Percentiles rank a stretch among this genome's conserved stretches.
Conservation (phyloP, 495 filamentous ascomycete genomes). For the Friedmanniomyces endolithicus region DNA sequence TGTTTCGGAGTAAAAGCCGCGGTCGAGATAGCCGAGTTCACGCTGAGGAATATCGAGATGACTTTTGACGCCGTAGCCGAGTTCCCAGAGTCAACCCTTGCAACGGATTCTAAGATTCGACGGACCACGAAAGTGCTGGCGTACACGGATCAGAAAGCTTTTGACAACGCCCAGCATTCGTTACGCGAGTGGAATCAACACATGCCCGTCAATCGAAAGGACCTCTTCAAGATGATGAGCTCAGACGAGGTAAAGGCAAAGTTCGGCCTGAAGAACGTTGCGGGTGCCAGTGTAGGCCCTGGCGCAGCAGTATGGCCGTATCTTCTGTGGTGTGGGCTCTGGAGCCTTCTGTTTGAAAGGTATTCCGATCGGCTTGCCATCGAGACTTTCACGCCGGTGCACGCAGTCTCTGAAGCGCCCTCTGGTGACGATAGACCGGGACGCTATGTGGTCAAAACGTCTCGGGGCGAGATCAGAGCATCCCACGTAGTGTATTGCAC, state of each 20-base stretch:
- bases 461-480: conserved; percentile 29
- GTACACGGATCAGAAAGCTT: neutral
- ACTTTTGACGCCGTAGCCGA: conserved; percentile 2
- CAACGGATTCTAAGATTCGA: neutral
- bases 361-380: conserved; percentile 27
- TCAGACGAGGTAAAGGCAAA: neutral
- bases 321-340: conserved; percentile 33
- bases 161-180: neutral
- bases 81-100: neutral
- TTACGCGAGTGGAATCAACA: neutral
- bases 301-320: conserved; percentile 37
- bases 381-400: conserved; percentile 31
- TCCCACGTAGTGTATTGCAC: conserved; percentile 38
- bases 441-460: conserved; percentile 29
- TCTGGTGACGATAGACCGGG: neutral
- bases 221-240: conserved; percentile 23
- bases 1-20: neutral
- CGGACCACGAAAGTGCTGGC: neutral
- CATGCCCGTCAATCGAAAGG: conserved; percentile 10
- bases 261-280: conserved; percentile 24
- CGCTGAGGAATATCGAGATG: conserved; percentile 20
- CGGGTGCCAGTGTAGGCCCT: conserved; percentile 29
- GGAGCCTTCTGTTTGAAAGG: conserved; percentile 25
- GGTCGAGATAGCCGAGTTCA: conserved; percentile 27
- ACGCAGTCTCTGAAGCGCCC: neutral